phyloP scores from a whole-genome alignment of 1,284 basidiomycete species.

The Leccinum insigne region DNA sequence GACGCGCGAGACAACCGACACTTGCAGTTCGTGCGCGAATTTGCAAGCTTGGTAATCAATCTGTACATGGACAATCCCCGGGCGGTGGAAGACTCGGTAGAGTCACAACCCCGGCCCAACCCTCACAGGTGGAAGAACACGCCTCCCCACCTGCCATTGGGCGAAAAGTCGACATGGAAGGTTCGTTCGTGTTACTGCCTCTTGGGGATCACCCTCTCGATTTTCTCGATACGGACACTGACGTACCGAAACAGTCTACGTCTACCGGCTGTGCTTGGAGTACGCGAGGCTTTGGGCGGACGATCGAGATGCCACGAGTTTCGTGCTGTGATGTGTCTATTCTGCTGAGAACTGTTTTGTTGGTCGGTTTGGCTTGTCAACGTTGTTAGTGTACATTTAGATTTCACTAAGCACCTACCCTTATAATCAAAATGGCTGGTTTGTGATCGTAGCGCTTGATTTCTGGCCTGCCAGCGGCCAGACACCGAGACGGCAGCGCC shows the following conservation, averaged over 20 bases:
- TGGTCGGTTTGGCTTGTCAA: neutral
- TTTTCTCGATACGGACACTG: neutral
- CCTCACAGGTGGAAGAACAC: too few relatives aligned
- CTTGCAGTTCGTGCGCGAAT: too few relatives aligned
- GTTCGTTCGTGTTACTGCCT: slow-evolving; percentile 37
- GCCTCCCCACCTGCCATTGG: slow-evolving; percentile 47
- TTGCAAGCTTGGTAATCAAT: too few relatives aligned
- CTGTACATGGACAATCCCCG: too few relatives aligned
- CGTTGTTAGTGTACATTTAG: neutral
- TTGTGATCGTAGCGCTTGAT: neutral
- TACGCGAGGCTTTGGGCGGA: slow-evolving; percentile 86
- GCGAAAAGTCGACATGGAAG: slow-evolving; percentile 87
- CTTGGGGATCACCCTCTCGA: slow-evolving; percentile 6
- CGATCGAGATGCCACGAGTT: slow-evolving; percentile 74
- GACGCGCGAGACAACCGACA: too few relatives aligned
- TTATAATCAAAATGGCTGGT: neutral
- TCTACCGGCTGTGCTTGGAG: slow-evolving; percentile 89
- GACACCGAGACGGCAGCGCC: too few relatives aligned
- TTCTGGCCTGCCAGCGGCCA: too few relatives aligned
- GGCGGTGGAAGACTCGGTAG: too few relatives aligned
- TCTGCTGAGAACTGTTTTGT: neutral
- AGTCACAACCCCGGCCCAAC: too few relatives aligned
- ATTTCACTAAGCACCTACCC: neutral
- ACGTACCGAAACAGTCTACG: slow-evolving; percentile 54
- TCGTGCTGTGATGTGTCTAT: slow-evolving; percentile 30